Evolutionary conservation across 2,329 filamentous ascomycete genomes (phyloP).

Genomic region (Knufia petricola): DNA sequence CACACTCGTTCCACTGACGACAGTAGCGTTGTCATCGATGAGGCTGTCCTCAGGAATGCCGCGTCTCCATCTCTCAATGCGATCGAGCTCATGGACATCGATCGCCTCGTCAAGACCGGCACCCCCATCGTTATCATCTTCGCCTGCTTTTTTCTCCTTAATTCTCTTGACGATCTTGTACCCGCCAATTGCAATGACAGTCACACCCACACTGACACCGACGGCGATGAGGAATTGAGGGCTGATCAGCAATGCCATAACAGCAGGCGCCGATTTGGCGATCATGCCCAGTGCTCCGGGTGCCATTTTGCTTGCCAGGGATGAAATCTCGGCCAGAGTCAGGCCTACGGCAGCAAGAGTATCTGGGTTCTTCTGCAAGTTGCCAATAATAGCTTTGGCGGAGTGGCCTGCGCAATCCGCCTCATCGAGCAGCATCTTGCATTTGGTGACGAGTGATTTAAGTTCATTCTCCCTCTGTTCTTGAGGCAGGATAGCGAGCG

Average conservation of each 20-base stretch:
- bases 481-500: constrained; percentile 34
- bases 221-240: constrained; percentile 93
- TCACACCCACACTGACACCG: constrained; percentile 82
- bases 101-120: constrained; percentile 46
- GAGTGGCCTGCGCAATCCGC: constrained; percentile 81
- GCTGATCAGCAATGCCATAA: constrained; percentile 76
- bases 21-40: constrained; percentile 28
- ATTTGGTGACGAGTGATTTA: constrained; percentile 59
- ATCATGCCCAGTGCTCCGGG: constrained; percentile 66
- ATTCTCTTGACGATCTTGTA: constrained; percentile 97
- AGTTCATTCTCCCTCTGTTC: constrained; percentile 46
- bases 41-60: constrained; percentile 52
- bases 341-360: constrained; percentile 89
- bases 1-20: constrained; percentile 45
- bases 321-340: constrained; percentile 82
- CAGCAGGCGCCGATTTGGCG: constrained; percentile 71
- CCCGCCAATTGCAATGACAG: constrained; percentile 87
- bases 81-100: constrained; percentile 38
- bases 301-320: constrained; percentile 70
- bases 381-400: constrained; percentile 70
- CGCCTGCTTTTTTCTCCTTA: constrained; percentile 30
- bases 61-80: constrained; percentile 54
- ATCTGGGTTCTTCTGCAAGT: constrained; percentile 73
- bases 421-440: constrained; percentile 73
- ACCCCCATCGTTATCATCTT: constrained; percentile 24